phyloP scores from a whole-genome alignment of 768 basidiomycete species.

The Psilocybe azurescens region DNA sequence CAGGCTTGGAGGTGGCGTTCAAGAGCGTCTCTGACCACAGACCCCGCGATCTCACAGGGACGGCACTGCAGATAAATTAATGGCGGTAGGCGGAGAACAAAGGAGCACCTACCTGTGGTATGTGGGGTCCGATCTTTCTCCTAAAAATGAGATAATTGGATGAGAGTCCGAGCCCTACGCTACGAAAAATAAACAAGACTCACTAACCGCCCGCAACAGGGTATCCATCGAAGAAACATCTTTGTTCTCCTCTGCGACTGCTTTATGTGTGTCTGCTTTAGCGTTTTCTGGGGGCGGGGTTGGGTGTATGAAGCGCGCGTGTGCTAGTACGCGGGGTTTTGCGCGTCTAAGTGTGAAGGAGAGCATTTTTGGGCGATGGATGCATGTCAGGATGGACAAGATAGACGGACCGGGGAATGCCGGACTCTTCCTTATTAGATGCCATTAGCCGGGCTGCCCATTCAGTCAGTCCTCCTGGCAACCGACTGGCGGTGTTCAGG shows the following conservation, averaged over 20 bases:
- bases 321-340: background rate
- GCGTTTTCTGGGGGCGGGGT: conserved; percentile 5
- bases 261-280: conserved; percentile 23
- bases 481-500: background rate
- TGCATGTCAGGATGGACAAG: background rate
- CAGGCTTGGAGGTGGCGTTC: conserved; percentile 33
- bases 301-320: background rate
- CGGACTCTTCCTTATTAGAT: background rate
- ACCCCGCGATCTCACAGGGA: conserved; percentile 57
- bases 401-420: background rate
- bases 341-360: conserved; percentile 1
- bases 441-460: no score
- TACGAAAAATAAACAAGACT: conserved; percentile 31
- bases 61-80: conserved; percentile 41
- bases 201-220: conserved; percentile 60
- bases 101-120: conserved; percentile 48
- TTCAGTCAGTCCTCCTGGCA: background rate
- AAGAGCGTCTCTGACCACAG: conserved; percentile 67
- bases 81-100: background rate
- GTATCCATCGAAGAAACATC: conserved; percentile 64
- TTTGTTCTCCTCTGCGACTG: conserved; percentile 56
- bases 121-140: conserved; percentile 55
- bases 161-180: conserved; percentile 1
- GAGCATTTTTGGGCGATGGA: conserved; percentile 1
- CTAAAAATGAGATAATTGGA: conserved; percentile 32